Base-by-base conservation (phyloP, 441 rosid species). In the Gossypium davidsonii region DNA sequence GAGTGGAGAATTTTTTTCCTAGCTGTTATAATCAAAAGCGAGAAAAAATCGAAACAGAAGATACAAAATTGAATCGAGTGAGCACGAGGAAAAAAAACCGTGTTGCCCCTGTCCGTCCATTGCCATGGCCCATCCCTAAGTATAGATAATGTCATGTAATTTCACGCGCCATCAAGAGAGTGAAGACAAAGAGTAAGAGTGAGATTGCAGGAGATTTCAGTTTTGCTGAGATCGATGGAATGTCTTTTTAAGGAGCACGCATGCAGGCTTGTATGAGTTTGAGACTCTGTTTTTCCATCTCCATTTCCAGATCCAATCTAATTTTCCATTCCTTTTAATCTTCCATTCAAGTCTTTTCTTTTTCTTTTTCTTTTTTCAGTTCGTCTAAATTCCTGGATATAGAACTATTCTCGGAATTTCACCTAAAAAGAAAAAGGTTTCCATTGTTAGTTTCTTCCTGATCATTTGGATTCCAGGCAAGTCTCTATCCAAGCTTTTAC, bases 401-500 rank as follows among this genome's bases (percentile, higher is more conserved):
- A 28, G 9, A 2, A 5, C 20, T 49, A 21, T 37, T 73, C 1
- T n/a, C 4, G 4, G 25, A 26, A 25, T 58, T 58, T 58, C 39
- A 25, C 17, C 28, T 25, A 26, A 14, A 12, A 26, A 21, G 31
- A 11, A 59, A 26, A n/a, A 59, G 15, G 23, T 14, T 59, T 68
- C 15, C 74, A 46, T 44, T 51, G 26, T 14, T 26, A 15, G 46
- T 34, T 51, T 52, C 15, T 46, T 26, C 9, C 15, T 10, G 51
- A 8, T 52, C 44, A 7, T 65, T 56, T 21, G 26, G 73, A 12
- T 31, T 74, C 76, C 53, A 42, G 76, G 84, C 82, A 65, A 74
- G 82, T 70, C 25, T 34, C 26, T 64, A 14, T 39, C 58, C 3
- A 10, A 15, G 23, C 14, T 46, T 14, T 56, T 76, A 12, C 46